Evolutionary conservation across 2,329 filamentous ascomycete genomes (phyloP).

Genomic region (Talaromyces sp.): DNA sequence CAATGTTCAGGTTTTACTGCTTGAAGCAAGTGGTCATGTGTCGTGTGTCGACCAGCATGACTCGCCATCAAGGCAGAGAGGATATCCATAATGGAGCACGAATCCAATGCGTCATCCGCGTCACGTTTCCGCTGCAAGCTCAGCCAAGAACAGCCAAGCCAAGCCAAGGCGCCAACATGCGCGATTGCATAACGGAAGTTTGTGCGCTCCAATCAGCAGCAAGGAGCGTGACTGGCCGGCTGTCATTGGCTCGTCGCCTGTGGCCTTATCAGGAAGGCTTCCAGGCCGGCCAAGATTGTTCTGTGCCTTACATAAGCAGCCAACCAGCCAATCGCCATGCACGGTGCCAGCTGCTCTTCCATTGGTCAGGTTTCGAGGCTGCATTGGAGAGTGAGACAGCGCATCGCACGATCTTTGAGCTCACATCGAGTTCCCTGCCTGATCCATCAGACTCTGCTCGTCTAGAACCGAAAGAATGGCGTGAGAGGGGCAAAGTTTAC

Average conservation of each 20-base stretch:
- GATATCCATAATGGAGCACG: neutral
- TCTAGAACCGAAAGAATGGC: neutral
- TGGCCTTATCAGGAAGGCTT: neutral
- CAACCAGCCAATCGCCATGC: neutral
- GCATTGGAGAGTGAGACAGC: conserved; percentile 2
- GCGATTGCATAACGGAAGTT: neutral
- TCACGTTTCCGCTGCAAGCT: neutral
- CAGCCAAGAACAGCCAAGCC: neutral
- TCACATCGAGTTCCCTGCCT: neutral
- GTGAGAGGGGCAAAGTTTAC: neutral
- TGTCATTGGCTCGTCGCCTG: neutral
- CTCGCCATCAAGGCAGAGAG: neutral
- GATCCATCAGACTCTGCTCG: neutral
- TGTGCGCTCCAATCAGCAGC: neutral
- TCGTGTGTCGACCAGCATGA: neutral
- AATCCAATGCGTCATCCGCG: neutral
- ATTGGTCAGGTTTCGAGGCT: conserved; percentile 8
- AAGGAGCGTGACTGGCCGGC: no score
- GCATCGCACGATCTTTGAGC: neutral
- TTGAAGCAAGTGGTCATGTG: conserved; percentile 4
- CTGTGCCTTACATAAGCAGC: neutral
- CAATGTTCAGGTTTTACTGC: neutral
- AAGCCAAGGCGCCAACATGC: neutral
- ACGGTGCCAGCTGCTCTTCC: neutral
- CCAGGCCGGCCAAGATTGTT: neutral